phyloP scores from a whole-genome alignment of 106 monocot genomes.

The Acorus calamus region DNA sequence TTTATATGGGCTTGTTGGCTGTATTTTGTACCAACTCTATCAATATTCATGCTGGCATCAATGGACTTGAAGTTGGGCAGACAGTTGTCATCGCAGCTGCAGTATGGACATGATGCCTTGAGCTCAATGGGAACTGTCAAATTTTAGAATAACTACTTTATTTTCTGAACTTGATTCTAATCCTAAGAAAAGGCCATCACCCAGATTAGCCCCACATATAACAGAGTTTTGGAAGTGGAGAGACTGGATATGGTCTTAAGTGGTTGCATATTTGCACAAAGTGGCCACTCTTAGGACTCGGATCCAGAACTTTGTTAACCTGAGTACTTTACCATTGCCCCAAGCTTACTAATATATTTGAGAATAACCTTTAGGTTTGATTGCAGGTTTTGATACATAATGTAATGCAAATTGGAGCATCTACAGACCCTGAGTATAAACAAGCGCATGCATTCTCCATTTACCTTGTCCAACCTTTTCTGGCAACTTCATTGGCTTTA shows the following conservation, averaged over 20 bases:
- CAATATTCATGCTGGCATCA: slow-evolving; percentile 89
- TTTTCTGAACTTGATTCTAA: too few species aligned
- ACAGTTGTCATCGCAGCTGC: slow-evolving; percentile 88
- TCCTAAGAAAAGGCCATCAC: too few species aligned
- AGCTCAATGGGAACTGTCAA: too few species aligned
- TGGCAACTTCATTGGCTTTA: slow-evolving; percentile 83
- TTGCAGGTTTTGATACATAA: slow-evolving; percentile 91
- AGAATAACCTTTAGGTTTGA: background rate
- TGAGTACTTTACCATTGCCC: too few species aligned
- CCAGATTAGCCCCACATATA: too few species aligned
- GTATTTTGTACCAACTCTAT: slow-evolving; percentile 93
- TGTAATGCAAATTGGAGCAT: slow-evolving; percentile 92
- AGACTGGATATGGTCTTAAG: too few species aligned
- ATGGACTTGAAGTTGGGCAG: slow-evolving; percentile 93
- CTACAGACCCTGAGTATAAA: slow-evolving; percentile 53
- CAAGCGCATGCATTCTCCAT: slow-evolving; percentile 96
- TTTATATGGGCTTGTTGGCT: slow-evolving; percentile 84
- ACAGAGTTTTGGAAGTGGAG: too few species aligned
- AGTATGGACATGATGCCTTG: slow-evolving; percentile 32
- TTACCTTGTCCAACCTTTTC: slow-evolving; percentile 63
- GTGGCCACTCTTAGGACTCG: too few species aligned
- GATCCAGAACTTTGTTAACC: too few species aligned
- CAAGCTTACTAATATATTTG: too few species aligned
- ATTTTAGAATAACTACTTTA: too few species aligned
- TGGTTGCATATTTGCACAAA: too few species aligned